Conservation (phyloP, 768 basidiomycete genomes). For the Flagelloscypha sp. region DNA sequence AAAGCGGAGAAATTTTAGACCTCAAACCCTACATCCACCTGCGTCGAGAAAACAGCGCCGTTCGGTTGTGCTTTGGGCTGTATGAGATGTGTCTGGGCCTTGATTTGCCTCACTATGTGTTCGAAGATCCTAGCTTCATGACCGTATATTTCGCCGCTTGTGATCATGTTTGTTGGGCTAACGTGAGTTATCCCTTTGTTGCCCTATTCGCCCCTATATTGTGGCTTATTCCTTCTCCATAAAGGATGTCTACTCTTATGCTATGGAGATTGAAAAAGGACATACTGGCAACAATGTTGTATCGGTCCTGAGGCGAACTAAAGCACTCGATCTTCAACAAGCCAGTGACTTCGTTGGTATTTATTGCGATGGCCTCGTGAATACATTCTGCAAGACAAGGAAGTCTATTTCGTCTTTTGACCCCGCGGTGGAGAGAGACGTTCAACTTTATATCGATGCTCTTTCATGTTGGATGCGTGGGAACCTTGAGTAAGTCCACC, state of each 20-base stretch:
- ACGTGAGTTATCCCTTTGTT: slow-evolving; percentile 42
- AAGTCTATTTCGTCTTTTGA: slow-evolving; percentile 41
- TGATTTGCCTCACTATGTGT: slow-evolving; percentile 56
- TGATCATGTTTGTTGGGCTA: slow-evolving; percentile 65
- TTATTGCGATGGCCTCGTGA: slow-evolving; percentile 42
- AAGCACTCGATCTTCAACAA: slow-evolving; percentile 44
- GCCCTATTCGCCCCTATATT: background rate
- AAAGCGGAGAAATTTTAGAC: slow-evolving; percentile 45
- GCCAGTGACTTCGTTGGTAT: slow-evolving; percentile 50
- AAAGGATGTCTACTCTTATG: slow-evolving; percentile 66
- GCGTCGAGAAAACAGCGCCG: slow-evolving; percentile 64
- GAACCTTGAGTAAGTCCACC: slow-evolving; percentile 40
- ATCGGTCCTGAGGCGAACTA: slow-evolving; percentile 56
- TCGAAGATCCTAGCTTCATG: slow-evolving; percentile 46
- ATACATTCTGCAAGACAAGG: slow-evolving; percentile 39
- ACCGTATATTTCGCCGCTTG: slow-evolving; percentile 49
- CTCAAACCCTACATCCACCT: slow-evolving; percentile 45
- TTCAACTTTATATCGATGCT: slow-evolving; percentile 44
- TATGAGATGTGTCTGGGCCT: slow-evolving; percentile 53
- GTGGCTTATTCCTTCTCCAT: slow-evolving; percentile 4
- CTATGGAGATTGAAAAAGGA: slow-evolving; percentile 64
- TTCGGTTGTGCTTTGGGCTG: slow-evolving; percentile 54
- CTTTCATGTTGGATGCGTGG: slow-evolving; percentile 55
- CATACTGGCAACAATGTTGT: slow-evolving; percentile 61
- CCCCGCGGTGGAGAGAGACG: slow-evolving; percentile 38